Evolutionary conservation across 2,329 filamentous ascomycete genomes (phyloP).

Genomic region (Fusarium anthophilum): DNA sequence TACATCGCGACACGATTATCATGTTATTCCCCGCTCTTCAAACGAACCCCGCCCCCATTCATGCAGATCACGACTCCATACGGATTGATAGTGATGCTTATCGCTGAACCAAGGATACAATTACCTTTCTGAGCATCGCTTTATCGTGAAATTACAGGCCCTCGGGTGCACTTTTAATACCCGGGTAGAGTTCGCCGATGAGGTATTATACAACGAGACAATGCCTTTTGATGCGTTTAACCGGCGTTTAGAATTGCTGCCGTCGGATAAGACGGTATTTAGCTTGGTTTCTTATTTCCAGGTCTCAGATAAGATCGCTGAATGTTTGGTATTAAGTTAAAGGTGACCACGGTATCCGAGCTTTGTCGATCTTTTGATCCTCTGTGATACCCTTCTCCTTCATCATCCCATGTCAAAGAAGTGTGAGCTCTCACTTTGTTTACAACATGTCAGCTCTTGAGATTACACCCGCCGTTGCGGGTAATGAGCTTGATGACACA

Average conservation of each 20-base stretch:
- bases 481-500: background rate
- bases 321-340: background rate
- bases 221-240: background rate
- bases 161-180: background rate
- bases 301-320: background rate
- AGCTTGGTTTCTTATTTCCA: background rate
- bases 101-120: background rate
- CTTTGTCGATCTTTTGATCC: background rate
- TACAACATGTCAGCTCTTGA: background rate
- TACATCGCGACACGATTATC: background rate
- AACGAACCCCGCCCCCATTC: background rate
- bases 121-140: background rate
- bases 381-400: too few species aligned
- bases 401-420: background rate
- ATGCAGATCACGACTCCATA: background rate
- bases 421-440: accelerated
- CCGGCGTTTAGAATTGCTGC: background rate
- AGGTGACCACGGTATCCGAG: background rate
- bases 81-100: background rate
- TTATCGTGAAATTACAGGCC: background rate
- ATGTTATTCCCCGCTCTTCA: background rate
- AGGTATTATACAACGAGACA: background rate
- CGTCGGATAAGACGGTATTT: background rate
- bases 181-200: background rate
- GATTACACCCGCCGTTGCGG: background rate